These are phyloP conservation scores for Hebeloma cylindrosporum DNA, from an alignment of 768 basidiomycete species.

Conservation along the genomic window DNA sequence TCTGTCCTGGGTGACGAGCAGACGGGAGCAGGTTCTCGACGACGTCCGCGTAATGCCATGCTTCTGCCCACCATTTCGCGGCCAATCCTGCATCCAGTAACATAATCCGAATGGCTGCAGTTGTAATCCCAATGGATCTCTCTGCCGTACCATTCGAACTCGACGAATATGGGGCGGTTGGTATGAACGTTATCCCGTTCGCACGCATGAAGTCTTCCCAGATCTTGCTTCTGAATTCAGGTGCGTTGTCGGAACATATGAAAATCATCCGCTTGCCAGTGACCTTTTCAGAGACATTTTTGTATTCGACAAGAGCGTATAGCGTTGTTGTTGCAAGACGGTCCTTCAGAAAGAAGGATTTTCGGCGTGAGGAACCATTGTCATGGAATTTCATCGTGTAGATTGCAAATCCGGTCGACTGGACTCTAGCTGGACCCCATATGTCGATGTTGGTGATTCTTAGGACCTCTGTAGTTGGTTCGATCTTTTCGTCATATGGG, in stretches of 20 bases:
- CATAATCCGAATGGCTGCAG: constrained; percentile 24
- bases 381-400: constrained; percentile 30
- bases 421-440: constrained; percentile 23
- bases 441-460: constrained; percentile 26
- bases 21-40: constrained; percentile 11
- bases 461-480: constrained; percentile 15
- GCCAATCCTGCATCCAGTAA: constrained; percentile 23
- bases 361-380: constrained; percentile 12
- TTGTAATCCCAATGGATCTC: constrained; percentile 24
- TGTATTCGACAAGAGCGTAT: background rate
- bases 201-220: constrained; percentile 1
- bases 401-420: constrained; percentile 14
- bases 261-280: constrained; percentile 5
- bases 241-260: constrained; percentile 8
- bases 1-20: constrained; percentile 9
- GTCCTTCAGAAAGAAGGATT: constrained; percentile 20
- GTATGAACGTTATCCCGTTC: constrained; percentile 16
- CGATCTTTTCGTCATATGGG: constrained; percentile 23
- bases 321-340: constrained; percentile 22
- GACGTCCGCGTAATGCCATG: constrained; percentile 7
- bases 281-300: background rate
- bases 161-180: constrained; percentile 27
- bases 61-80: constrained; percentile 17
- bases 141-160: constrained; percentile 33
- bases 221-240: constrained; percentile 9